These are phyloP conservation scores for Haberlea rhodopensis DNA, from an alignment of 257 asterid species.

Conservation along the genomic window DNA sequence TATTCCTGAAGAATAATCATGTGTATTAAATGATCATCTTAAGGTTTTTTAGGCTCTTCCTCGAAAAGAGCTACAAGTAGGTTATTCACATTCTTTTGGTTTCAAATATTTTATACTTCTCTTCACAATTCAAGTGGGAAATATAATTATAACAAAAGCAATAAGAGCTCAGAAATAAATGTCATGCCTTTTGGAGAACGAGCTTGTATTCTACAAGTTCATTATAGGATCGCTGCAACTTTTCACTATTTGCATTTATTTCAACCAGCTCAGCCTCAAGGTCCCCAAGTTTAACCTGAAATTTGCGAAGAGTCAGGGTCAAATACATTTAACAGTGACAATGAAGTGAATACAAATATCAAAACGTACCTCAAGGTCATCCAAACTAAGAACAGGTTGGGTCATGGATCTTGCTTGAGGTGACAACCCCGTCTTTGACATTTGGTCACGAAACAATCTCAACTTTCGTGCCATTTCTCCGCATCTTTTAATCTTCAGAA, in stretches of 20 bases:
- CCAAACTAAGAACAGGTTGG: conserved; percentile 53
- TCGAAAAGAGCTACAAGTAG: not conserved
- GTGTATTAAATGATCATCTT: conserved; percentile 2
- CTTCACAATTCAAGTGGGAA: not conserved
- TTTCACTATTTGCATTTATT: conserved; percentile 58
- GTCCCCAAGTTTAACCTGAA: conserved; percentile 51
- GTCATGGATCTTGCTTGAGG: conserved; percentile 44
- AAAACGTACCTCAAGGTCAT: conserved; percentile 79
- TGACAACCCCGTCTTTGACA: conserved; percentile 75
- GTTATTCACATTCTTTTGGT: not conserved
- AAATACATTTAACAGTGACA: conserved; percentile 2
- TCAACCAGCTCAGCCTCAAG: conserved; percentile 64
- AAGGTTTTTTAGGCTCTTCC: conserved; percentile 9
- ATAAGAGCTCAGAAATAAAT: conserved; percentile 11
- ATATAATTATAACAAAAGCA: conserved; percentile 13
- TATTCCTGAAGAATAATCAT: not conserved
- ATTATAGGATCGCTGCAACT: conserved; percentile 56
- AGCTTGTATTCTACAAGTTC: conserved; percentile 62
- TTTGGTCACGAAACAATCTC: conserved; percentile 87
- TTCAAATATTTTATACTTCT: not conserved
- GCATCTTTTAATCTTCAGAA: conserved; percentile 75
- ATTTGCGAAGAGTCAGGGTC: conserved; percentile 23
- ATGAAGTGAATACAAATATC: conserved; percentile 12
- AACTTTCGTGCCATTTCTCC: conserved; percentile 99
- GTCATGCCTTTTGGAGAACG: conserved; percentile 56